phyloP scores from a whole-genome alignment of 805 yeast genomes.

The Cyberlindnera maclurae region DNA sequence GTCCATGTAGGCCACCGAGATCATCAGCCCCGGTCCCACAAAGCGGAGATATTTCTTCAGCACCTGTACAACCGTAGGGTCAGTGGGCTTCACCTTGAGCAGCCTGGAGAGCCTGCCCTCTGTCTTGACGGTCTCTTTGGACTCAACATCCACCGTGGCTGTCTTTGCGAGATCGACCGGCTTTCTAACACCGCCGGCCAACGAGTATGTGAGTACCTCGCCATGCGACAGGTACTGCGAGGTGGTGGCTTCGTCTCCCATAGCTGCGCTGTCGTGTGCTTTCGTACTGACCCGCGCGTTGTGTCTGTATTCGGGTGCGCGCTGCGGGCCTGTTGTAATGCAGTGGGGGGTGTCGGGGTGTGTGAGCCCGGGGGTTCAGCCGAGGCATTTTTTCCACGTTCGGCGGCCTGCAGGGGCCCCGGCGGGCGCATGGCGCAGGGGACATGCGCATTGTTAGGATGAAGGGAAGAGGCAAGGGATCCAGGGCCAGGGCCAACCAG shows the following conservation, averaged over 20 bases:
- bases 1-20: slow-evolving; percentile 87
- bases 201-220: slow-evolving; percentile 12
- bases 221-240: slow-evolving; percentile 10
- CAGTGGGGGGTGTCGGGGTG: no score
- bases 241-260: not conserved
- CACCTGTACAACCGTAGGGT: slow-evolving; percentile 15
- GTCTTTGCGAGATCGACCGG: not conserved
- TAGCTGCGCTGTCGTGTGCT: not conserved
- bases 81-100: slow-evolving; percentile 14
- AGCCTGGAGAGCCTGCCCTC: slow-evolving; percentile 2
- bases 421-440: no score
- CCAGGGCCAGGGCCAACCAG: no score
- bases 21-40: slow-evolving; percentile 84
- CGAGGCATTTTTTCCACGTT: no score
- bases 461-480: no score
- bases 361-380: no score
- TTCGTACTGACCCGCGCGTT: no score
- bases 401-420: no score
- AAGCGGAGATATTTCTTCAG: slow-evolving; percentile 55
- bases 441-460: no score
- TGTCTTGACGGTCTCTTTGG: slow-evolving; percentile 3
- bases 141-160: slow-evolving; percentile 3
- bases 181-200: slow-evolving; percentile 15
- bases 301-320: no score
- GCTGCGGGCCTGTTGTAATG: no score